These are phyloP conservation scores for Agaricus subrufescens DNA, from an alignment of 768 basidiomycete genomes.

Conservation along the genomic window DNA sequence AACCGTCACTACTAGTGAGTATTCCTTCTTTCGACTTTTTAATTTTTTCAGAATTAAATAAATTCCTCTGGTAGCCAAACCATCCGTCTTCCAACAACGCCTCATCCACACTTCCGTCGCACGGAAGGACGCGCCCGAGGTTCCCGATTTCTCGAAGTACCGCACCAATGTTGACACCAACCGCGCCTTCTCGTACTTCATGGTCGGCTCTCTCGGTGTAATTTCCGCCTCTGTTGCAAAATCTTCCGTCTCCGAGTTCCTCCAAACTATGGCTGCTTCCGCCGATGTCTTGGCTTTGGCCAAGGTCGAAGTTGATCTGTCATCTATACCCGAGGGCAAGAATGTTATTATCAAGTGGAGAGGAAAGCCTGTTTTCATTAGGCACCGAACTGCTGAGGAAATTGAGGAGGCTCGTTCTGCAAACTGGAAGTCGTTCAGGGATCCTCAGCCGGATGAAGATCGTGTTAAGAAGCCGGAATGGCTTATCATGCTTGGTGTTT, in stretches of 20 bases:
- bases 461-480: constrained; percentile 95
- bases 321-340: constrained; percentile 92
- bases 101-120: constrained; percentile 74
- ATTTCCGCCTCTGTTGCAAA: constrained; percentile 94
- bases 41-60: constrained; percentile 7
- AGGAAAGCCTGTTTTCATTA: constrained; percentile 99
- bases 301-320: constrained; percentile 93
- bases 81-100: constrained; percentile 57
- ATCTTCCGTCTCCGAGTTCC: constrained; percentile 88
- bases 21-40: constrained; percentile 1
- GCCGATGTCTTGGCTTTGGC: constrained; percentile 97
- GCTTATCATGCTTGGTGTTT: constrained; percentile 89
- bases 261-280: constrained; percentile 94
- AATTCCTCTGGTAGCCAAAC: constrained; percentile 33
- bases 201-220: constrained; percentile 89
- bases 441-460: constrained; percentile 87
- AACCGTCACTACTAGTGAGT: constrained; percentile 59
- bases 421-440: constrained; percentile 85
- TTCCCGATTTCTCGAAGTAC: constrained; percentile 88
- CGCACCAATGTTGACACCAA: constrained; percentile 60
- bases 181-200: constrained; percentile 82
- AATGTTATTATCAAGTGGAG: constrained; percentile 99
- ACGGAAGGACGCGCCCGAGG: constrained; percentile 67
- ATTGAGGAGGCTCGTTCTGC: constrained; percentile 85
- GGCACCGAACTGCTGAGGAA: constrained; percentile 89